Conservation (phyloP, 208 protist species). For the Giardia duodenalis region DNA sequence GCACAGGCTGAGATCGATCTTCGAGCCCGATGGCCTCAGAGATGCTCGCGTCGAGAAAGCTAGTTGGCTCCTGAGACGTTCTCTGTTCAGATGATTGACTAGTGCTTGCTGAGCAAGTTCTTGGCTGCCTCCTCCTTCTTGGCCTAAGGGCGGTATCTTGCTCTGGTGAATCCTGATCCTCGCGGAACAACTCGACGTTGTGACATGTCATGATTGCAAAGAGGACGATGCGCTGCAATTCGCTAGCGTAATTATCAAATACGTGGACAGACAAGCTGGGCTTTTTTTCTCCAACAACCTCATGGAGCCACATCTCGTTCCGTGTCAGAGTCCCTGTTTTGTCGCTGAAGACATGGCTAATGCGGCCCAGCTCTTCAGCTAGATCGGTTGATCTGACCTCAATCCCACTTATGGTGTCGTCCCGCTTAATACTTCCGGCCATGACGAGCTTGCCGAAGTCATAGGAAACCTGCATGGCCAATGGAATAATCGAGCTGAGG, state of each 20-base stretch:
- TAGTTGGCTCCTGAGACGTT: too few species aligned
- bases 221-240: slow-evolving; percentile 30
- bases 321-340: slow-evolving; percentile 93
- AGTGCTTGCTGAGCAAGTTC: too few species aligned
- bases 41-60: too few species aligned
- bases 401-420: slow-evolving; percentile 50
- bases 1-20: too few species aligned
- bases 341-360: slow-evolving; percentile 85
- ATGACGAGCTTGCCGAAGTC: slow-evolving; percentile 88
- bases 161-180: too few species aligned
- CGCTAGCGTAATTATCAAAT: too few species aligned
- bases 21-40: too few species aligned
- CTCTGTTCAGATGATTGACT: too few species aligned
- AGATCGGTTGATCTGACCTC: slow-evolving; percentile 77
- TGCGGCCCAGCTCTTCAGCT: slow-evolving; percentile 83
- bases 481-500: slow-evolving; percentile 86
- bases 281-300: slow-evolving; percentile 52
- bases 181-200: slow-evolving; percentile 41
- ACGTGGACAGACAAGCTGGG: too few species aligned
- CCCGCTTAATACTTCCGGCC: slow-evolving; percentile 64
- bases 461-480: slow-evolving; percentile 76
- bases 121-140: too few species aligned
- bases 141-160: too few species aligned
- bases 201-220: neutral
- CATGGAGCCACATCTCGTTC: slow-evolving; percentile 69